Evolutionary conservation across 106 monocot genomes (phyloP), one percentile per base, ranked within the genome.

Genomic region (Dendrobium chrysotoxum): DNA sequence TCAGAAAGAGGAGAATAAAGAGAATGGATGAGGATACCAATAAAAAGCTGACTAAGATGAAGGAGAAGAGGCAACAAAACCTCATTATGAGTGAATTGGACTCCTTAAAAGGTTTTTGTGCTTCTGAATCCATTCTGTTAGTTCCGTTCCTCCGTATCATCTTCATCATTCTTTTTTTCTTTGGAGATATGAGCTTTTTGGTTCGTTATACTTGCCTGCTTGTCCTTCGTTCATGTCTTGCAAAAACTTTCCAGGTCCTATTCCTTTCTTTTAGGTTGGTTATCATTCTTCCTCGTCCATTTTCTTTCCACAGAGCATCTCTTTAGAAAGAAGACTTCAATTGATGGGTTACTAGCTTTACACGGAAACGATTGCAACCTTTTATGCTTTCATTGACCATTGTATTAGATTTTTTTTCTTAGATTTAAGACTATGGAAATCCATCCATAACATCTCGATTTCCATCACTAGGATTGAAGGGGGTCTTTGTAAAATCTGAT

Each of bases 1-100:
- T 84, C 23, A 92, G 45, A 20, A 89, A 54, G 31, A 88, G 75
- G 72, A 90, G 30, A 42, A 85, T 45, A 54, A 83, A 23, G 39
- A 88, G 50, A 75, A 77, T 38, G 23, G 79, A 53, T 6, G 83
- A 76, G 72, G 79, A 76, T 2, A 87, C 7, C 40, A 80, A 10
- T 53, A 40, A 44, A 0, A 81, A 16, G 67, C 30, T 26, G 57
- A 88, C 73, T 18, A 89, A 57, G 61, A 90, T 18, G 72, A 83
- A 15, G 54, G 40, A 68, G 71, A 84, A 40, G 54, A 85, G 17
- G 75, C 83, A 85, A 39, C 88, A 85, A n/a, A 81, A 79, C 55
- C 81, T 82, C 42, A 30, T 82, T 18, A 23, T 4, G 42, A 55
- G 40, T 40, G 77, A 53, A 28, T 38, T 30, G 53, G 40, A 47